Base-by-base conservation (phyloP, 2,329 filamentous ascomycete genomes). In the Aspergillus arachidicola region DNA sequence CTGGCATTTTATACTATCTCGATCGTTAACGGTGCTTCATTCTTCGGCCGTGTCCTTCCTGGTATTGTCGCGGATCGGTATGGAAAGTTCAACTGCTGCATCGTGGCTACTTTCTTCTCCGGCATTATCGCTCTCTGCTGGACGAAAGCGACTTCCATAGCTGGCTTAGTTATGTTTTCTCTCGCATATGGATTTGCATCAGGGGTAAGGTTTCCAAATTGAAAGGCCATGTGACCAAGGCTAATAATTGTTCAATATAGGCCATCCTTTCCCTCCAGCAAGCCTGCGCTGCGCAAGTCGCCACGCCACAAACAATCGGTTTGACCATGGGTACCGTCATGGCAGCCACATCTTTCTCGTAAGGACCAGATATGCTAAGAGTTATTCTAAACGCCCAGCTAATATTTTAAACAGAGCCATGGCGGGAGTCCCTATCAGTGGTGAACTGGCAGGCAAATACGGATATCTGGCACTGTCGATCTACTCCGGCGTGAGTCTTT, bases 101-200 rank as follows among this genome's bases (percentile, higher is more conserved):
- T 76, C 9, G 1, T 77, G 0, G 73, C 75, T 1, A 70, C 72
- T 2, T 57, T 75, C 2, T 59, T 67, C 0, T 76, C 79, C 1
- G 79, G 75, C 0, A 66, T 81, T 0, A 72, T 82, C 30, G 80
- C 79, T 1, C 75, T 84, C n/a, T 80, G 77, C 32, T 81, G 83
- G 75, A 81, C 79, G 4, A 75, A 74, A 21, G 81, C 79, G 1
- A 76, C 74, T 1, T 76, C 71, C 14, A 76, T 80, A 7, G 78
- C 81, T 0, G 81, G 81, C 0, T 73, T 83, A 60, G 77, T 83
- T 1, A 68, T 81, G 4, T 84, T 80, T 66, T 77, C 78, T 0
- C 73, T 78, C 16, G 78, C 77, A 0, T 84, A 83, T 66, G 82
- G 82, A 0, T 83, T 84, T 62, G 72, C 75, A 1, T 83, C 81